These are phyloP conservation scores for Paraleonurus japonicus DNA, from an alignment of 257 asterid genomes.

Conservation along the genomic window DNA sequence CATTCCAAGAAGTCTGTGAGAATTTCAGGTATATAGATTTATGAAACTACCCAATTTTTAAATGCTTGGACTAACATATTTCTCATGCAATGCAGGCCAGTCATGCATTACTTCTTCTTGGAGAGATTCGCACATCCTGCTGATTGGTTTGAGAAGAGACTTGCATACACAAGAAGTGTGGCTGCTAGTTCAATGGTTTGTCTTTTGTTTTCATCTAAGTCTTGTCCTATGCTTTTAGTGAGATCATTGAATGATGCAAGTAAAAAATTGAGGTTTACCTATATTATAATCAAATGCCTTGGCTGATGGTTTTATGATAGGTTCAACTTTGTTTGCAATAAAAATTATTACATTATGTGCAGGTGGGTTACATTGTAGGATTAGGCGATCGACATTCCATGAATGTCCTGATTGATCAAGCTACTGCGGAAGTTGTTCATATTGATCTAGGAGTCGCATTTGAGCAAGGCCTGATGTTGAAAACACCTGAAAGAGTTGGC, in stretches of 20 bases:
- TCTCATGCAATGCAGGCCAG: constrained; percentile 71
- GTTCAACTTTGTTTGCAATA: constrained; percentile 13
- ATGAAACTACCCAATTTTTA: constrained; percentile 11
- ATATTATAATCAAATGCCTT: neutral
- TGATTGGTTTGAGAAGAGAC: constrained; percentile 98
- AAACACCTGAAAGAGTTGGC: constrained; percentile 94
- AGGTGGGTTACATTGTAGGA: constrained; percentile 98
- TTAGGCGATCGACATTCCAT: constrained; percentile 97
- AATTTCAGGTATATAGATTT: constrained; percentile 64
- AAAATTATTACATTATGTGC: constrained; percentile 20
- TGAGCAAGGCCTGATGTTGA: constrained; percentile 99
- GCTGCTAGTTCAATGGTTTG: constrained; percentile 99
- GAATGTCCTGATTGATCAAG: constrained; percentile 92
- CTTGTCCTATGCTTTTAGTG: neutral
- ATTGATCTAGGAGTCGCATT: constrained; percentile 98
- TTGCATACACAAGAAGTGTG: constrained; percentile 94
- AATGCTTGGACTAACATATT: constrained; percentile 24
- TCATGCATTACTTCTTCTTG: constrained; percentile 94
- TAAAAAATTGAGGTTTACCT: constrained; percentile 4
- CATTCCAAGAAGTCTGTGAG: constrained; percentile 80
- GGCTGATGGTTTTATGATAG: constrained; percentile 3
- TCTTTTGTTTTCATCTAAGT: constrained; percentile 13
- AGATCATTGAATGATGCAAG: constrained; percentile 6
- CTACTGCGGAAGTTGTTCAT: constrained; percentile 97
- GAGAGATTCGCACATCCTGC: constrained; percentile 93